Percentiles rank a stretch among this genome's conserved stretches.
Conservation (phyloP, 140 eudicot species). For the Bidens hawaiensis region DNA sequence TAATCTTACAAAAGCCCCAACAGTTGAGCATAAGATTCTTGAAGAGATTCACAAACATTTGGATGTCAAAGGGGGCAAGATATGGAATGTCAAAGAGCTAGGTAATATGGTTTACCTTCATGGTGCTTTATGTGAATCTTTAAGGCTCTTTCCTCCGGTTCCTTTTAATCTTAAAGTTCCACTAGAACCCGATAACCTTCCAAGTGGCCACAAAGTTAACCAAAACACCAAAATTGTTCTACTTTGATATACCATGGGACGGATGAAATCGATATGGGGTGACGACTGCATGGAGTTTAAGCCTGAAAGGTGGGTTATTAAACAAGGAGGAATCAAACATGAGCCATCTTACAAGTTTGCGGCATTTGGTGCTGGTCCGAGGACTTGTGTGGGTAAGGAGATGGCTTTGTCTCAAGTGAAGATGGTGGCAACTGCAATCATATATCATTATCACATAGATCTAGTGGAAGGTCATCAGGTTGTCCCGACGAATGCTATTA, state of each 20-base stretch:
- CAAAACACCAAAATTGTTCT: not conserved
- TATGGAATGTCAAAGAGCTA: not conserved
- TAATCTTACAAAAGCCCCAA: constrained; percentile 1
- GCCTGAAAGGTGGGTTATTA: constrained; percentile 34
- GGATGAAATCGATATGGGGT: too few relatives aligned
- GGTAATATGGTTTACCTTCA: constrained; percentile 16
- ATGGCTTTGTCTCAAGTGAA: constrained; percentile 28
- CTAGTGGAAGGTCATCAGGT: constrained; percentile 16
- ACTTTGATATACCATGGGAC: constrained; percentile 10
- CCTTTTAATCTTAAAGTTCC: constrained; percentile 7
- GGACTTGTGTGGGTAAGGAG: constrained; percentile 32
- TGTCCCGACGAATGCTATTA: constrained; percentile 11
- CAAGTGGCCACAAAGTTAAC: constrained; percentile 20
- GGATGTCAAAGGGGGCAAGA: not conserved
- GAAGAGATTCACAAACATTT: constrained; percentile 14
- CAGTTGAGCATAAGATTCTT: not conserved
- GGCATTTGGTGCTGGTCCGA: constrained; percentile 25
- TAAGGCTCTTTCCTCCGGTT: constrained; percentile 18
- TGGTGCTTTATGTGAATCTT: constrained; percentile 20
- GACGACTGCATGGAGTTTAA: constrained; percentile 27
- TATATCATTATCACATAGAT: too few relatives aligned
- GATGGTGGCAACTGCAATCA: constrained; percentile 23
- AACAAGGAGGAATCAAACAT: constrained; percentile 17
- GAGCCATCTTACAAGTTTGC: constrained; percentile 31
- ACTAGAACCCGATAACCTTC: constrained; percentile 11